phyloP scores from a whole-genome alignment of 2,329 filamentous ascomycete species.

The Cryphonectria carpinicola region DNA sequence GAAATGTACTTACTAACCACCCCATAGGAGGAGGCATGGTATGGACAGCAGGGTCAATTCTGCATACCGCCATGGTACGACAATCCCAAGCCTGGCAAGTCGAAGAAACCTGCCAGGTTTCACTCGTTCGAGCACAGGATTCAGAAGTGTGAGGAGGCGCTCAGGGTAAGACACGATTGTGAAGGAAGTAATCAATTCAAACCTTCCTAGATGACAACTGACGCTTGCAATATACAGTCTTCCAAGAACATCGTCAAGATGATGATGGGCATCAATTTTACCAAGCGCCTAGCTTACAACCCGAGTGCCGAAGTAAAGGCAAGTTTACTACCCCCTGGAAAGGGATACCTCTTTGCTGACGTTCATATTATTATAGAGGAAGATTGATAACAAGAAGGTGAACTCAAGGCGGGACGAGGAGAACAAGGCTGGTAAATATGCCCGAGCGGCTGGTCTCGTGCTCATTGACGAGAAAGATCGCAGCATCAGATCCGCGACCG shows the following conservation, averaged over 20 bases:
- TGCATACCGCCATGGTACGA: not conserved
- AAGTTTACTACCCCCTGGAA: not conserved
- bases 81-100: not conserved
- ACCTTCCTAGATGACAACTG: not conserved
- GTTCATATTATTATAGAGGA: not conserved
- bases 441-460: not conserved
- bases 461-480: not conserved
- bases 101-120: not conserved
- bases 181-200: not conserved
- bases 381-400: conserved; percentile 5
- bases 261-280: not conserved
- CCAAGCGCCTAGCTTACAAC: conserved; percentile 3
- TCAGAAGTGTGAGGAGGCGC: conserved; percentile 2
- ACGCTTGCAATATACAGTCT: not conserved
- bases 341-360: not conserved
- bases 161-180: not conserved
- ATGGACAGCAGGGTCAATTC: not conserved
- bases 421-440: not conserved
- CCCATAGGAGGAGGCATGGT: not conserved
- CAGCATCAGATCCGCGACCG: not conserved
- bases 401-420: not conserved
- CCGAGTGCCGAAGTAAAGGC: not conserved
- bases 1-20: not conserved
- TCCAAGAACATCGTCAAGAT: conserved; percentile 3
- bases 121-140: not conserved